These are phyloP conservation scores for Saccharomyces uvarum DNA, from an alignment of 1,139 yeast genomes.

Conservation along the genomic window DNA sequence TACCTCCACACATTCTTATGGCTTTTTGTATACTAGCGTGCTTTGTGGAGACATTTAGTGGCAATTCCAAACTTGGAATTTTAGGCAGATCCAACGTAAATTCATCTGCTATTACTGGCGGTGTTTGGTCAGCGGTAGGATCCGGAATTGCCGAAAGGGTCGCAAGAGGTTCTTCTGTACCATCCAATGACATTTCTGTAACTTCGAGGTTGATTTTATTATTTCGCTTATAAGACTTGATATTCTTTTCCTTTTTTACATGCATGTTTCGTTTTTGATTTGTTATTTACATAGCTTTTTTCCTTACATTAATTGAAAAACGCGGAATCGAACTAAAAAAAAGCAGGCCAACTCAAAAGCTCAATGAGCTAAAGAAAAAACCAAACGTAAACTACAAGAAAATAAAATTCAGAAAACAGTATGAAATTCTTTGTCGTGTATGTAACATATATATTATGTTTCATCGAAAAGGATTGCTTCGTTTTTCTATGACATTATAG, in stretches of 20 bases:
- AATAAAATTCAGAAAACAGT: not conserved
- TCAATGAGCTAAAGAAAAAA: not conserved
- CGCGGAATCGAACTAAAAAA: no score
- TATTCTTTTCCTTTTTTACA: not conserved
- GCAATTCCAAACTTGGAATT: slow-evolving; percentile 70
- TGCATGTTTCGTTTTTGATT: not conserved
- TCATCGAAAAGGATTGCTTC: not conserved
- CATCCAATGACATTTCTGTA: not conserved
- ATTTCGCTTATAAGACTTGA: not conserved
- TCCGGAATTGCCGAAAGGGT: slow-evolving; percentile 1
- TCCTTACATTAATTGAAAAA: not conserved
- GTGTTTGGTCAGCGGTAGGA: slow-evolving; percentile 3
- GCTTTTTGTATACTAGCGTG: slow-evolving; percentile 52
- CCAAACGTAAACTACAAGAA: not conserved
- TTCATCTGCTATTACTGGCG: slow-evolving; percentile 37
- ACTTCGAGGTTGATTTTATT: not conserved
- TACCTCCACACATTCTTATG: slow-evolving; percentile 71
- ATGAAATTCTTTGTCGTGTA: not conserved
- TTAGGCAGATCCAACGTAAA: slow-evolving; percentile 69
- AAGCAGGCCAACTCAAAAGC: no score
- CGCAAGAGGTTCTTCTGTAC: not conserved
- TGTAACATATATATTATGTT: not conserved
- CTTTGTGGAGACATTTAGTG: slow-evolving; percentile 47
- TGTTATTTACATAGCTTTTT: not conserved
- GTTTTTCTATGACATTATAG: not conserved